Percentiles rank a stretch among this genome's conserved stretches.
phyloP scores from a whole-genome alignment of 2,329 filamentous ascomycete genomes.

The Neurospora crassa region DNA sequence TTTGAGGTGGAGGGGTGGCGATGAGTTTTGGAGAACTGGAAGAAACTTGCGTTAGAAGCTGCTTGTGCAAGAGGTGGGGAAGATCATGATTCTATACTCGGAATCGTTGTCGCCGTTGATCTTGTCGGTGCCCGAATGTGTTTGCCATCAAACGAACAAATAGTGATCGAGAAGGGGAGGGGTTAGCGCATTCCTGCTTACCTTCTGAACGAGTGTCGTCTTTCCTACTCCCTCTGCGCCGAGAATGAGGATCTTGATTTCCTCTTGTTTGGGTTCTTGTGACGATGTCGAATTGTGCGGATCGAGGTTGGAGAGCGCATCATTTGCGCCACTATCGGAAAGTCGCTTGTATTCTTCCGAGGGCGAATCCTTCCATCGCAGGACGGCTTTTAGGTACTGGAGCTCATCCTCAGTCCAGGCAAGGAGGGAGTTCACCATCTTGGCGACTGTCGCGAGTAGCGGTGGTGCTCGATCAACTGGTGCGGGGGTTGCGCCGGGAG shows the following conservation, averaged over 20 bases:
- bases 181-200: constrained; percentile 10
- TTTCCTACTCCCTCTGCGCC: constrained; percentile 32
- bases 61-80: constrained; percentile 24
- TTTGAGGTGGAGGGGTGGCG: neutral
- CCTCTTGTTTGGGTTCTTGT: constrained; percentile 20
- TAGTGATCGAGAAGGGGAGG: neutral
- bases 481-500: neutral
- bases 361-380: constrained; percentile 26
- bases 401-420: constrained; percentile 30
- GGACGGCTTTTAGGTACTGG: constrained; percentile 29
- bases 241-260: constrained; percentile 30
- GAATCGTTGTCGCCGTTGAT: neutral
- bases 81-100: neutral
- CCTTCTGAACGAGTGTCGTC: constrained; percentile 29
- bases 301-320: constrained; percentile 4
- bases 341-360: constrained; percentile 11
- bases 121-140: neutral
- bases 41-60: constrained; percentile 20
- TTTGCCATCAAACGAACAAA: neutral
- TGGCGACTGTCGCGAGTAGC: neutral
- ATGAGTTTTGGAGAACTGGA: constrained; percentile 21
- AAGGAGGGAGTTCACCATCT: constrained; percentile 22
- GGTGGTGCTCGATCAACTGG: neutral
- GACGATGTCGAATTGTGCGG: constrained; percentile 2
- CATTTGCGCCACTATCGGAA: constrained; percentile 1